Evolutionary conservation across 169 alveolate genomes (phyloP), one percentile per base, ranked within the genome.

Genomic region (Babesia ovis): DNA sequence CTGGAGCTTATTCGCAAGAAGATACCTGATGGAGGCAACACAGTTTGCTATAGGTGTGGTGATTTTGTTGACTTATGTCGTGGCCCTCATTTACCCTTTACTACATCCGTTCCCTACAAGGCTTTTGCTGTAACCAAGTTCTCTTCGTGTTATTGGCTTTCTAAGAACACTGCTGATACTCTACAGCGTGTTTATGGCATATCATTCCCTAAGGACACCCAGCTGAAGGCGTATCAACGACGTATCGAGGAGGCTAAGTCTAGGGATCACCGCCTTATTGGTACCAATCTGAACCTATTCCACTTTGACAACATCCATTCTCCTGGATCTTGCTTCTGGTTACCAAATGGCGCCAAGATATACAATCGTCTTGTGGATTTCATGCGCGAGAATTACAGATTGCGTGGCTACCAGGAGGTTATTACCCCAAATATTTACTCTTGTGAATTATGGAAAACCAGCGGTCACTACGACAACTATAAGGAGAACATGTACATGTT

Each of bases 71-170:
- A 98, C 84, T 89, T 98, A 39, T 98, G 99, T 74, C 94, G 98
- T 43, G 99, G 99, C 14, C 99, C 99, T 2, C 99, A 98, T 85
- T 67, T 98, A 42, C 99, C 99, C 43, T 80, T 92, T 70, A 96
- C 99, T 18, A 95, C 96, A 8, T 86, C 89, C 57, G 96, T 96
- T 37, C 60, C 34, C 23, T 72, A 45, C 55, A 97, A 96, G 85
- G 98, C 99, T 42, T 95, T 96, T 72, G 89, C 90, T 77, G 94
- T 97, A 1, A 91, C 95, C 37, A 97, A 97, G 91, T 95, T 97
- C 84, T 96, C 99, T 8, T 94, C 99, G 22, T 97, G 99, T n/a
- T 97, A 98, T 89, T 98, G 99, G 99, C 93, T 97, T 45, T 99
- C 99, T 12, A 90, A 91, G 51, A 94, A 93, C 34, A 88, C 92